Percentiles rank a stretch among this genome's conserved stretches.
Evolutionary conservation across 2,329 filamentous ascomycete genomes (phyloP).

Genomic region (Arachnomyces sp.): DNA sequence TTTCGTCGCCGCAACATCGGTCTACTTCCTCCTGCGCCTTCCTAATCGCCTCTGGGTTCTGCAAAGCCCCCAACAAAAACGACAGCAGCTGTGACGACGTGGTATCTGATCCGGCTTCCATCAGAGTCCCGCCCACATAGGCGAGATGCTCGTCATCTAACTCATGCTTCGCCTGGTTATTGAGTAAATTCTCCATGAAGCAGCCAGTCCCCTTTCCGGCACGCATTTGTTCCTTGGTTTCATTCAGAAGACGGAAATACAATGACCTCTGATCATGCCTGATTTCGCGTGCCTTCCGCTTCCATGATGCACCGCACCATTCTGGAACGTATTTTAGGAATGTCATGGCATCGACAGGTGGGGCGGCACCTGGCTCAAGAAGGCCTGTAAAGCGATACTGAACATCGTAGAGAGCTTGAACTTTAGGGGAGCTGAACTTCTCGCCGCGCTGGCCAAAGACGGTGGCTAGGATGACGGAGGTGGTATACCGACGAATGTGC

Average conservation of each 20-base stretch:
- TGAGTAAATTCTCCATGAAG: constrained; percentile 1
- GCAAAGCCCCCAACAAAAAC: constrained; percentile 11
- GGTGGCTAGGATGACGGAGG: constrained; percentile 12
- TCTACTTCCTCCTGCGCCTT: background rate
- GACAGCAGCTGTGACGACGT: constrained; percentile 15
- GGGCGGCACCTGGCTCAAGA: constrained; percentile 11
- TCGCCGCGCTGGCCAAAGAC: constrained; percentile 13
- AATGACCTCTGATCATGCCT: constrained; percentile 6
- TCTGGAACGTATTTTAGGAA: constrained; percentile 12
- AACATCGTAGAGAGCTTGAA: constrained; percentile 9
- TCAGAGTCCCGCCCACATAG: constrained; percentile 9
- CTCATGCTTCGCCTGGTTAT: constrained; percentile 1
- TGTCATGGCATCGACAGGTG: constrained; percentile 11
- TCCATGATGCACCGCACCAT: constrained; percentile 6
- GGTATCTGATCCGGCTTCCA: constrained; percentile 19
- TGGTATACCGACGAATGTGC: constrained; percentile 14
- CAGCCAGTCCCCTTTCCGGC: constrained; percentile 3
- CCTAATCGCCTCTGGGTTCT: background rate
- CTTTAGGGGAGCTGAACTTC: constrained; percentile 7
- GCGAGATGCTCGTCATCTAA: constrained; percentile 5
- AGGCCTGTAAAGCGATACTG: constrained; percentile 11
- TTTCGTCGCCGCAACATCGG: background rate
- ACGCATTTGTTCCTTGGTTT: background rate
- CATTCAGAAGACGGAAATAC: constrained; percentile 1
- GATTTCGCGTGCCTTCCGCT: constrained; percentile 5